phyloP scores from a whole-genome alignment of 2,329 filamentous ascomycete species.

The Colletotrichum shisoi region DNA sequence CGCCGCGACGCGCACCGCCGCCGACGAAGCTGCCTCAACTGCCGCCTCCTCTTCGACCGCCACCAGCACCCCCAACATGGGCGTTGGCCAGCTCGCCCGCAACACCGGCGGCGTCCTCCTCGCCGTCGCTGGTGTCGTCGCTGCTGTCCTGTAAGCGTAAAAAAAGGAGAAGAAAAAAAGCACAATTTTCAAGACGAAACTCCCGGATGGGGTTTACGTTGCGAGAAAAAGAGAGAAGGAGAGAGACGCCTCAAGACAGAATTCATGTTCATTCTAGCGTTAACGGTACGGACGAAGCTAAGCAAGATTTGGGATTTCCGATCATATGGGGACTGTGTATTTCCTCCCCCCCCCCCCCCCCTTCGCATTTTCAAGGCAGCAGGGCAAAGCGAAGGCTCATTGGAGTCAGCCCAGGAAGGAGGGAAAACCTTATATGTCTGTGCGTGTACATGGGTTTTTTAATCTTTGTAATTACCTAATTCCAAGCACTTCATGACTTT shows the following conservation, averaged over 20 bases:
- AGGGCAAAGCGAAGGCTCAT: not conserved
- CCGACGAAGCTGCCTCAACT: slow-evolving; percentile 39
- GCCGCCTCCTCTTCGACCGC: slow-evolving; percentile 39
- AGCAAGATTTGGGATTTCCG: not conserved
- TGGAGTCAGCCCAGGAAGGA: not conserved
- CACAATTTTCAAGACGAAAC: not conserved
- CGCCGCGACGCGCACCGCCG: slow-evolving; percentile 40
- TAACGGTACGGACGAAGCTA: slow-evolving; percentile 5
- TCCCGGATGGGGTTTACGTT: too few relatives aligned
- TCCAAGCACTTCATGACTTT: slow-evolving; percentile 11
- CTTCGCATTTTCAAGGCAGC: not conserved
- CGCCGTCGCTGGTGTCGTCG: slow-evolving; percentile 51
- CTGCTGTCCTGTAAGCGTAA: slow-evolving; percentile 48
- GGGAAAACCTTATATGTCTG: not conserved
- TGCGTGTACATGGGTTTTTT: slow-evolving; percentile 17
- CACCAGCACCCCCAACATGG: slow-evolving; percentile 41
- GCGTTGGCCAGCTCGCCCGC: slow-evolving; percentile 46
- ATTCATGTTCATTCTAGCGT: slow-evolving; percentile 15
- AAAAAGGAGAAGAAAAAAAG: slow-evolving; percentile 6
- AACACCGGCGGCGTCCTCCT: slow-evolving; percentile 49
- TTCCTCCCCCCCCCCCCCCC: too few relatives aligned
- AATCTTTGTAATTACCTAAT: slow-evolving; percentile 39
- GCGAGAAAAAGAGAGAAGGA: too few relatives aligned
- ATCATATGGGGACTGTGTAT: not conserved
- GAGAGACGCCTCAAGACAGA: not conserved